Evolutionary conservation across 2,329 filamentous ascomycete genomes (phyloP), one percentile per base, ranked within the genome.

Genomic region (Daldinia sp.): DNA sequence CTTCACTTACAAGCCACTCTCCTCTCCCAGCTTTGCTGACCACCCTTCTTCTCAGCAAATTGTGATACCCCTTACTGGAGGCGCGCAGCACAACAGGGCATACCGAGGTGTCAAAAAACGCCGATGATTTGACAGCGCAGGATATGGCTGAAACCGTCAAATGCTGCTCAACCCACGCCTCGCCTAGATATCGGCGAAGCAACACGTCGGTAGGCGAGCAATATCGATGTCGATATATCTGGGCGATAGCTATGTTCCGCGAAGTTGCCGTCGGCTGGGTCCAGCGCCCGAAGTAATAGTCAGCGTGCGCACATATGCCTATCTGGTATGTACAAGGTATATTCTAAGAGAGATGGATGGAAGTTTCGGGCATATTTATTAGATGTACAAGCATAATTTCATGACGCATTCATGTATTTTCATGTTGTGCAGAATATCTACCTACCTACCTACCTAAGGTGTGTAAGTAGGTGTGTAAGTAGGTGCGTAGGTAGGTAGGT

Each of bases 291-390:
- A n/a, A n/a, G n/a, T 21, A 57, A 32, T 10, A 37, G 35, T 49
- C 59, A 47, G 47, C 54, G 51, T 52, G 25, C 25, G 27, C 41
- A 53, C 43, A 47, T 32, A 19, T 41, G n/a, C n/a, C n/a, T n/a
- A n/a, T n/a, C n/a, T n/a, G n/a, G n/a, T n/a, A n/a, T n/a, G n/a
- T n/a, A n/a, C n/a, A n/a, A n/a, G n/a, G n/a, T n/a, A n/a, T n/a
- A n/a, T n/a, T n/a, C n/a, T n/a, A n/a, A n/a, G n/a, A n/a, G n/a
- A n/a, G n/a, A n/a, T n/a, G n/a, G n/a, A n/a, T n/a, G n/a, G n/a
- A n/a, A n/a, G n/a, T n/a, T n/a, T 41, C 51, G 58, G 64, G 64
- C 64, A 61, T 57, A 54, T 63, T 61, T 29, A 52, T 34, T 19
- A 34, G 27, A 23, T 13, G 19, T 32, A 39, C 17, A 54, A 48